Percentiles rank a stretch among this genome's conserved stretches.
Conservation (phyloP, 495 filamentous ascomycete species). For the Recurvomyces mirabilis region DNA sequence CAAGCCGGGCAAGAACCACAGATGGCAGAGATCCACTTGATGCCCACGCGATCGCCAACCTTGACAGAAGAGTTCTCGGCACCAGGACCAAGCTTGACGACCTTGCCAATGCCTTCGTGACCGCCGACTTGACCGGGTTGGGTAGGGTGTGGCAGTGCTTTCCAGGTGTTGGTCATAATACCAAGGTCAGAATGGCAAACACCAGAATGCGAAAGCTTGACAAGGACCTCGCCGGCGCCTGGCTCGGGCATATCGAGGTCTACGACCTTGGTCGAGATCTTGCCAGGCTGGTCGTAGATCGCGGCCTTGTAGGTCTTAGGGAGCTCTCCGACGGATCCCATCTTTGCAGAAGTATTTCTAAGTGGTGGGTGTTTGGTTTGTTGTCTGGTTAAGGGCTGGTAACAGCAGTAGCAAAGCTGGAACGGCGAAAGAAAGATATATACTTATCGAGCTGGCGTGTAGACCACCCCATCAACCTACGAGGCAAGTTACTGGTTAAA, state of each 20-base stretch:
- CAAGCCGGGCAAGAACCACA: slow-evolving; percentile 45
- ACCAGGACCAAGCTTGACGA: slow-evolving; percentile 44
- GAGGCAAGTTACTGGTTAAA: too few relatives aligned
- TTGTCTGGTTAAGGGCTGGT: too few relatives aligned
- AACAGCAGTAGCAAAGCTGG: not conserved
- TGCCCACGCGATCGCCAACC: slow-evolving; percentile 43
- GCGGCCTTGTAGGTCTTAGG: slow-evolving; percentile 57
- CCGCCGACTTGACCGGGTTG: slow-evolving; percentile 53
- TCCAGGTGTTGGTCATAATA: slow-evolving; percentile 44
- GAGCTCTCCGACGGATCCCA: slow-evolving; percentile 27
- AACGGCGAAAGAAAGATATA: not conserved
- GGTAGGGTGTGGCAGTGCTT: slow-evolving; percentile 48
- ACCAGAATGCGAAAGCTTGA: slow-evolving; percentile 39
- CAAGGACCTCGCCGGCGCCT: slow-evolving; percentile 50
- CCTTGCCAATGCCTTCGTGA: slow-evolving; percentile 36
- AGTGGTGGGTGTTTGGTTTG: not conserved
- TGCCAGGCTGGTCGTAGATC: slow-evolving; percentile 59
- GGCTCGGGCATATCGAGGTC: slow-evolving; percentile 58
- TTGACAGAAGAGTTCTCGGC: slow-evolving; percentile 45
- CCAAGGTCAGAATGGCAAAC: slow-evolving; percentile 37
- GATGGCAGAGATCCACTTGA: slow-evolving; percentile 39
- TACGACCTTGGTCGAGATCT: slow-evolving; percentile 54
- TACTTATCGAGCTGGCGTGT: too few relatives aligned
- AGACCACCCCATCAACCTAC: too few relatives aligned
- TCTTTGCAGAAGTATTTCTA: too few relatives aligned